These are phyloP conservation scores for Elasticomyces elasticus DNA, from an alignment of 495 filamentous ascomycete genomes.

Conservation along the genomic window DNA sequence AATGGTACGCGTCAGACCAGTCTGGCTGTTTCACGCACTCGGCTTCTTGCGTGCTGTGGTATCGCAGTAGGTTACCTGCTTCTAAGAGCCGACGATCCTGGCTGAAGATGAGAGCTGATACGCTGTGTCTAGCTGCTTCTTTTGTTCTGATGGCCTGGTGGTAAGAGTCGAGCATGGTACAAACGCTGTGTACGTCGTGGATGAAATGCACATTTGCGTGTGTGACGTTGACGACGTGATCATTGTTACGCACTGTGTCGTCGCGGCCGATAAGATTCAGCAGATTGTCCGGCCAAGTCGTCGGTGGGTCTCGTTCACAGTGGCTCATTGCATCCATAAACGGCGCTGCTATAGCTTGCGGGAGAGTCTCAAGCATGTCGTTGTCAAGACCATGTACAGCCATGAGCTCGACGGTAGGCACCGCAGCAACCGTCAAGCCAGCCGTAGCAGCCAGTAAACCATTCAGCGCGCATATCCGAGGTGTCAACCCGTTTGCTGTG, in stretches of 20 bases:
- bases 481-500: constrained; percentile 1
- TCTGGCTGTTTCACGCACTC: constrained; percentile 63
- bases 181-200: constrained; percentile 66
- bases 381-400: constrained; percentile 47
- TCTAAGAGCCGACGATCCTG: constrained; percentile 83
- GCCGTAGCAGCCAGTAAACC: constrained; percentile 1
- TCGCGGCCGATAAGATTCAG: constrained; percentile 71
- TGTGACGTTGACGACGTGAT: too few species aligned
- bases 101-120: constrained; percentile 76
- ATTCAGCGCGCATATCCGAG: constrained; percentile 7
- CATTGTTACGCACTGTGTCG: constrained; percentile 41
- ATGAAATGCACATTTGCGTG: too few species aligned
- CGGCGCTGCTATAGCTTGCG: constrained; percentile 67
- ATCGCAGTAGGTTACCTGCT: constrained; percentile 67
- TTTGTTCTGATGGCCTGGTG: constrained; percentile 11
- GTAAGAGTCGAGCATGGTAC: constrained; percentile 41
- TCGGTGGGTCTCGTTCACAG: constrained; percentile 71
- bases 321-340: constrained; percentile 73
- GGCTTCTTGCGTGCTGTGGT: constrained; percentile 63
- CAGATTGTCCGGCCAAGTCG: constrained; percentile 59
- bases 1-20: constrained; percentile 74
- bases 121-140: constrained; percentile 39
- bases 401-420: constrained; percentile 34
- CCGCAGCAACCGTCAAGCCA: background rate
- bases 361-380: constrained; percentile 63